Evolutionary conservation across 306 rosid species (phyloP), one percentile per base, ranked within the genome.

Genomic region (Malus orientalis): DNA sequence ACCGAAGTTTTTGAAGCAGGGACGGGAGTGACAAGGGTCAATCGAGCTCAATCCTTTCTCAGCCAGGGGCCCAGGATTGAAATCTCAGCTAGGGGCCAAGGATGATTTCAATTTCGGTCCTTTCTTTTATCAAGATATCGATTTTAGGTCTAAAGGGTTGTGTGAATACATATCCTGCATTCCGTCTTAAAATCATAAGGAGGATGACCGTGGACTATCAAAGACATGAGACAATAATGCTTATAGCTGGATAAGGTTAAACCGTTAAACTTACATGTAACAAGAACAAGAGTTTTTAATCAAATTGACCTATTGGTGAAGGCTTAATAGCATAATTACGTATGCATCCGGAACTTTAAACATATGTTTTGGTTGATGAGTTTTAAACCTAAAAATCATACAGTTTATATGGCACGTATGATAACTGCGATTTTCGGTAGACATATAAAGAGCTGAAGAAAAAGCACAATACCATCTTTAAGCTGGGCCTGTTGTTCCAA

Each of bases 401-500:
- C 36, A 8, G 63, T 36, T 36, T 16, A 40, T 59, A 18, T 60
- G 77, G 23, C 23, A 73, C 10, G 27, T 44, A 59, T 40, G 22
- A 58, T 6, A 30, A 25, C n/a, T 15, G 55, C 11, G 36, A 20
- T 27, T 61, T 42, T 20, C 58, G 19, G 1, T 49, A 49, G 55
- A 49, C 6, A 49, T 15, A 49, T 15, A 70, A 70, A 36, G 69
- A 51, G 69, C 40, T 62, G 51, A 70, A 83, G 77, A 59, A 71
- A 78, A 73, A 53, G 71, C 42, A 61, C 22, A 33, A 44, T 85
- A 93, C 97, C 97, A 81, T 93, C 92, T 84, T 89, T 90, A 74
- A 93, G 90, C 74, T 90, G 93, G 27, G 93, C 91, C 65, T 93
- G 92, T 62, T 90, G 94, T 58, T 93, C 97, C 86, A 90, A 77